phyloP scores from a whole-genome alignment of 345 rosid genomes.

The Populus ilicifolia region DNA sequence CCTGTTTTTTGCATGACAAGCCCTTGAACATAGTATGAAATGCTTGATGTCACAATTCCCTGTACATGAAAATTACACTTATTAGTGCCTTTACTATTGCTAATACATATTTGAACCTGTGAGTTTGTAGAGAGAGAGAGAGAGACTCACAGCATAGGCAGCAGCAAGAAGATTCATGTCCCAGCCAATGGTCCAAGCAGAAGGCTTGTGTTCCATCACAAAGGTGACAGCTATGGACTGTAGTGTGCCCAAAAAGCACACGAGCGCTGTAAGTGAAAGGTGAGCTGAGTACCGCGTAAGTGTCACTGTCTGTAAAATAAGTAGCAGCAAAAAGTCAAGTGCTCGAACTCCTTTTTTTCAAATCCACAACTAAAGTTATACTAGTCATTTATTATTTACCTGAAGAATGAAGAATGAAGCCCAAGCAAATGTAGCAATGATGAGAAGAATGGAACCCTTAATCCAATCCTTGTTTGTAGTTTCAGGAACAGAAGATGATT shows the following conservation, averaged over 20 bases:
- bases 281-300: conserved; percentile 20
- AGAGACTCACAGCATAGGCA: conserved; percentile 21
- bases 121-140: not conserved
- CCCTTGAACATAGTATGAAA: conserved; percentile 49
- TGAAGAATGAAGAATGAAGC: conserved; percentile 28
- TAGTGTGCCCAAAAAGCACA: conserved; percentile 28
- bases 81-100: not conserved
- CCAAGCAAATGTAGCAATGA: conserved; percentile 28
- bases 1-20: conserved; percentile 48
- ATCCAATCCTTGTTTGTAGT: conserved; percentile 21
- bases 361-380: not conserved
- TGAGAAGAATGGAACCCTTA: conserved; percentile 28
- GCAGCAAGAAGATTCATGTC: conserved; percentile 32
- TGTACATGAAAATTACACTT: conserved; percentile 19
- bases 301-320: conserved; percentile 14
- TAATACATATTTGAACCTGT: not conserved
- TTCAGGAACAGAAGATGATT: conserved; percentile 2
- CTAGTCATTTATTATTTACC: conserved; percentile 1
- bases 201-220: conserved; percentile 25
- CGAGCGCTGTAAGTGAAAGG: conserved; percentile 21
- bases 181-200: conserved; percentile 25
- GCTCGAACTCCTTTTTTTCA: not conserved
- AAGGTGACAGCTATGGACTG: conserved; percentile 25
- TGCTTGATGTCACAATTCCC: conserved; percentile 58
- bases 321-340: not conserved